phyloP scores from a whole-genome alignment of 352 stramenopile species.

The Pythium apleroticum region DNA sequence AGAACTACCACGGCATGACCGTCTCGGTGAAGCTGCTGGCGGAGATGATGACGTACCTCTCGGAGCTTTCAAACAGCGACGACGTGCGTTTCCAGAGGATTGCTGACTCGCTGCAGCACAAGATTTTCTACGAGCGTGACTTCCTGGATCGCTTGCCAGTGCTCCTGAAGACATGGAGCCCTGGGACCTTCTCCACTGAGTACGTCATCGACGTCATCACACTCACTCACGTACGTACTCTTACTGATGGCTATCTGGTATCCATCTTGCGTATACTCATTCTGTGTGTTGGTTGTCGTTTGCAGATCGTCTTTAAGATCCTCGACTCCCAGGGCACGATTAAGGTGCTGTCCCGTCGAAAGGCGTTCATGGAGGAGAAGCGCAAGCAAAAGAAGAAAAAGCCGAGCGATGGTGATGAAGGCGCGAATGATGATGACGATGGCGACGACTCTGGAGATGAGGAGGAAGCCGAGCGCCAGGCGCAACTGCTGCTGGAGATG shows the following conservation, averaged over 20 bases:
- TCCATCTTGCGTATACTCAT: background rate
- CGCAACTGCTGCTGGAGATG: constrained; percentile 78
- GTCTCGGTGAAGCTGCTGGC: constrained; percentile 73
- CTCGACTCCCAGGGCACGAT: constrained; percentile 81
- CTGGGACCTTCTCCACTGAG: constrained; percentile 54
- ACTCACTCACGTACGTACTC: constrained; percentile 73
- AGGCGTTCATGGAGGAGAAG: constrained; percentile 57
- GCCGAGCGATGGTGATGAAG: constrained; percentile 36
- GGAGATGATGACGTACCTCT: constrained; percentile 87
- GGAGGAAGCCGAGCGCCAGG: constrained; percentile 68
- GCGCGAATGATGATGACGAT: constrained; percentile 35
- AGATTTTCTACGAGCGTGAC: constrained; percentile 88
- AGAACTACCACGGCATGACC: constrained; percentile 84
- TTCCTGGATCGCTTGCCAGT: constrained; percentile 84
- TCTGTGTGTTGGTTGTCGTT: background rate
- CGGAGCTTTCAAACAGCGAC: constrained; percentile 65
- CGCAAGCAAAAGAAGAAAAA: constrained; percentile 49
- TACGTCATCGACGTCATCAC: constrained; percentile 85
- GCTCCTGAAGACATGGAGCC: constrained; percentile 77
- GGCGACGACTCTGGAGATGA: constrained; percentile 69
- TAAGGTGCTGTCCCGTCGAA: constrained; percentile 79
- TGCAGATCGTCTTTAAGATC: constrained; percentile 84
- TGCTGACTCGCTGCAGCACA: constrained; percentile 84
- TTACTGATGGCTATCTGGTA: background rate
- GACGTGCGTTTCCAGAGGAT: constrained; percentile 81